Percentiles rank a stretch among this genome's conserved stretches.
Conservation (phyloP, 2,329 filamentous ascomycete genomes). For the Diatrype stigma region DNA sequence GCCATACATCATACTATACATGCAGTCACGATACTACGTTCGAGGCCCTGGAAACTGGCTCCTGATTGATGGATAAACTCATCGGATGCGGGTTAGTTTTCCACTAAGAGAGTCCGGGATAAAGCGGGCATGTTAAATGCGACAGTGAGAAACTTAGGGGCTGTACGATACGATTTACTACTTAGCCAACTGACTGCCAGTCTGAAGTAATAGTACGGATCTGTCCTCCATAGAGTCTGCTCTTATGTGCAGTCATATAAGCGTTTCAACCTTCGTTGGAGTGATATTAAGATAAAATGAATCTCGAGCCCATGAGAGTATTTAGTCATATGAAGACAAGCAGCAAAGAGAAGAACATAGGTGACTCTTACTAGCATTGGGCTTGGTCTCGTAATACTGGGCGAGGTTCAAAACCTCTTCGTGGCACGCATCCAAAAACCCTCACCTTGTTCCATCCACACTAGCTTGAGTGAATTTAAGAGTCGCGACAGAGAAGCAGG, state of each 20-base stretch:
- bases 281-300: too few relatives aligned
- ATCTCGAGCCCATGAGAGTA: too few relatives aligned
- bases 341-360: too few relatives aligned
- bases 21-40: neutral
- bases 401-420: neutral
- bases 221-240: too few relatives aligned
- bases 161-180: neutral
- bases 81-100: slow-evolving; percentile 1
- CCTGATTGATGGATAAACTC: slow-evolving; percentile 31
- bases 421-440: neutral
- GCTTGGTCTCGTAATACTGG: too few relatives aligned
- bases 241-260: too few relatives aligned
- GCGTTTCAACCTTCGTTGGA: too few relatives aligned
- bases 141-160: neutral
- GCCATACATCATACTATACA: neutral
- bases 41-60: neutral
- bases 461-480: slow-evolving; percentile 20
- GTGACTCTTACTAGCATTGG: too few relatives aligned
- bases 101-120: slow-evolving; percentile 1
- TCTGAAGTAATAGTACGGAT: too few relatives aligned
- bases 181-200: too few relatives aligned
- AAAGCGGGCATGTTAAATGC: neutral
- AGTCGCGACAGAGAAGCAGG: slow-evolving; percentile 25
- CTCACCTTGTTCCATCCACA: slow-evolving; percentile 2
- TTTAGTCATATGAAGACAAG: too few relatives aligned